Conservation (phyloP, 2,329 filamentous ascomycete genomes). For the Plenodomus tracheiphilus region DNA sequence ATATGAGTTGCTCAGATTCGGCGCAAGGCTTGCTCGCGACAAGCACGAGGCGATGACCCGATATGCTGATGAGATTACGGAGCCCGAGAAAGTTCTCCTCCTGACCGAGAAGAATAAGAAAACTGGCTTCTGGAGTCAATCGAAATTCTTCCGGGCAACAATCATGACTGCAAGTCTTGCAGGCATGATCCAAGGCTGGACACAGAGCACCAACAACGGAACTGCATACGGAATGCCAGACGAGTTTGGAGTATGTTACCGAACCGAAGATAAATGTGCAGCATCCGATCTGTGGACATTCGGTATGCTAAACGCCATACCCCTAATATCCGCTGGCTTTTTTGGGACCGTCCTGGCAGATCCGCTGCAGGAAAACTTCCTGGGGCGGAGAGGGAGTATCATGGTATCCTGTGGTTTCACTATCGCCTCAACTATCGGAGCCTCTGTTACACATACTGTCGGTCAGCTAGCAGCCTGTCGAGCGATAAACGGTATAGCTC, state of each 20-base stretch:
- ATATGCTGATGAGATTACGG: constrained; percentile 21
- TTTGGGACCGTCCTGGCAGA: constrained; percentile 24
- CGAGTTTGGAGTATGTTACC: constrained; percentile 16
- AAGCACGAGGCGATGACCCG: constrained; percentile 19
- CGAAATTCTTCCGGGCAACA: constrained; percentile 26
- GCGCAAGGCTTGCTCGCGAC: constrained; percentile 26
- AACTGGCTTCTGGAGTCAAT: constrained; percentile 25
- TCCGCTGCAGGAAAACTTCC: constrained; percentile 23
- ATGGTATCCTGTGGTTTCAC: constrained; percentile 23
- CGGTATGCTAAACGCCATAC: constrained; percentile 26
- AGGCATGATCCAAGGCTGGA: constrained; percentile 27
- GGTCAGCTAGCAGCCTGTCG: constrained; percentile 20
- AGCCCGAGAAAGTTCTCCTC: constrained; percentile 14
- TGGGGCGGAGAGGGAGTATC: constrained; percentile 22
- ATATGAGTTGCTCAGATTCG: constrained; percentile 20
- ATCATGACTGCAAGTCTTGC: constrained; percentile 24
- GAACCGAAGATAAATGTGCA: constrained; percentile 3
- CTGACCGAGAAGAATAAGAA: constrained; percentile 12
- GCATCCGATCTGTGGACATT: constrained; percentile 19
- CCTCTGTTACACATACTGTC: constrained; percentile 19
- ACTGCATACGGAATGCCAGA: constrained; percentile 22
- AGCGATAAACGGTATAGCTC: constrained; percentile 22
- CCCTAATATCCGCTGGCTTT: constrained; percentile 20
- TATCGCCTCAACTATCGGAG: constrained; percentile 24
- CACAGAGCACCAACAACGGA: constrained; percentile 23